These are phyloP conservation scores for Cercospora sp. DNA, from an alignment of 2,329 filamentous ascomycete species.

Conservation along the genomic window DNA sequence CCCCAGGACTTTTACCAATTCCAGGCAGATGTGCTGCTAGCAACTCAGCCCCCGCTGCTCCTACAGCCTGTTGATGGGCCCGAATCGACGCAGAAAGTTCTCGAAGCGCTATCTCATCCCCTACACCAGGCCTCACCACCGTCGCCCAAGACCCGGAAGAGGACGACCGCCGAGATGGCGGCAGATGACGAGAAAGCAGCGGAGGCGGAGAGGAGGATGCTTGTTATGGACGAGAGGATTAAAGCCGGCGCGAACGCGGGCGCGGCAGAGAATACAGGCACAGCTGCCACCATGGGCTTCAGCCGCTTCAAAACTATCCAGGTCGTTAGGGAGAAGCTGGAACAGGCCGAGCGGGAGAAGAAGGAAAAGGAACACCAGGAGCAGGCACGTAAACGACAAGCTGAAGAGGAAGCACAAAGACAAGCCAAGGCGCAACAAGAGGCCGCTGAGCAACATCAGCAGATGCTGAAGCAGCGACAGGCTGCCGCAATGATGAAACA, in stretches of 20 bases:
- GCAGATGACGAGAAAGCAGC: conserved; percentile 91
- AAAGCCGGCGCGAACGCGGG: conserved; percentile 58
- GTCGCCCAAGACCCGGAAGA: conserved; percentile 83
- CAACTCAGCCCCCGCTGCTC: conserved; percentile 71
- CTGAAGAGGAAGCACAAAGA: conserved; percentile 51
- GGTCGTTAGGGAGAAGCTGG: conserved; percentile 63
- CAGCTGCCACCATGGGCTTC: conserved; percentile 73
- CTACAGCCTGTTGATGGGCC: conserved; percentile 72
- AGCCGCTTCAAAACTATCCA: conserved; percentile 90
- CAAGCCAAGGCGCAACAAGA: conserved; percentile 44
- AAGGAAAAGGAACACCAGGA: conserved; percentile 53
- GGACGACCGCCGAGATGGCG: conserved; percentile 90
- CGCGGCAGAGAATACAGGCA: conserved; percentile 67
- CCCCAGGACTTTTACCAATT: conserved; percentile 69
- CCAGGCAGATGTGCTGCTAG: conserved; percentile 72
- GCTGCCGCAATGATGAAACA: conserved; percentile 51
- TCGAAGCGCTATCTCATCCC: conserved; percentile 72
- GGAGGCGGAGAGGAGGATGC: conserved; percentile 87
- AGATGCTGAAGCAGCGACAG: conserved; percentile 39
- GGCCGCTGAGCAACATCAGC: conserved; percentile 41
- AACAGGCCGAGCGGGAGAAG: conserved; percentile 59
- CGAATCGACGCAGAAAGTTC: conserved; percentile 68
- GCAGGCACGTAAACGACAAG: conserved; percentile 43
- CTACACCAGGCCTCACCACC: conserved; percentile 75
- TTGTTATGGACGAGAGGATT: conserved; percentile 83